phyloP scores from a whole-genome alignment of 2,329 filamentous ascomycete genomes.

The Venturia aucupariae region DNA sequence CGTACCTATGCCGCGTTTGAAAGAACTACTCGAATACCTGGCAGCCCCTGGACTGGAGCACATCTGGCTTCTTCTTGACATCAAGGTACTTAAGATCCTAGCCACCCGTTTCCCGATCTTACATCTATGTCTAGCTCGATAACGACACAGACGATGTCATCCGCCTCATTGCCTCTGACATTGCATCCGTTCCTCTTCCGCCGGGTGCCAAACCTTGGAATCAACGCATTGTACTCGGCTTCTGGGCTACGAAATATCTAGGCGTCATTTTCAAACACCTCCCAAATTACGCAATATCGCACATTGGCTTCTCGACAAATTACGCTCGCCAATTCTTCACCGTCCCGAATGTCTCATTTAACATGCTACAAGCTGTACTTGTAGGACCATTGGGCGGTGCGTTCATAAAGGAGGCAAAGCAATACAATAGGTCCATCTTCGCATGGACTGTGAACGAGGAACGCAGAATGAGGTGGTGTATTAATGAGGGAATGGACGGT shows the following conservation, averaged over 20 bases:
- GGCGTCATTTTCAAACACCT: slow-evolving; percentile 53
- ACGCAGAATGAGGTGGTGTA: slow-evolving; percentile 72
- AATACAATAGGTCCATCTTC: slow-evolving; percentile 52
- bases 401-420: slow-evolving; percentile 56
- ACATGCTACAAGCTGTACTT: slow-evolving; percentile 61
- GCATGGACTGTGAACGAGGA: slow-evolving; percentile 83
- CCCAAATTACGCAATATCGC: slow-evolving; percentile 53
- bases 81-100: slow-evolving; percentile 53
- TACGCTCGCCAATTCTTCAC: slow-evolving; percentile 65
- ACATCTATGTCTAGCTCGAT: slow-evolving; percentile 44
- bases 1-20: slow-evolving; percentile 62
- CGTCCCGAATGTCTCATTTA: slow-evolving; percentile 63
- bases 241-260: slow-evolving; percentile 70
- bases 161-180: slow-evolving; percentile 53
- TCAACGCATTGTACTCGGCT: slow-evolving; percentile 66
- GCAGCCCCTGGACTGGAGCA: slow-evolving; percentile 53
- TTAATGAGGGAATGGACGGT: slow-evolving; percentile 59
- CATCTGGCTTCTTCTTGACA: slow-evolving; percentile 77
- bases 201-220: slow-evolving; percentile 50
- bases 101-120: background rate
- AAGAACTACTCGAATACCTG: slow-evolving; percentile 66
- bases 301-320: slow-evolving; percentile 56
- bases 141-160: slow-evolving; percentile 66
- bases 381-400: slow-evolving; percentile 56
- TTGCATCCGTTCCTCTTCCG: slow-evolving; percentile 42